A percentile compares a stretch with the other conserved stretches of the same genome.
phyloP scores from a whole-genome alignment of 495 filamentous ascomycete species.

The Penicillium paradoxum region DNA sequence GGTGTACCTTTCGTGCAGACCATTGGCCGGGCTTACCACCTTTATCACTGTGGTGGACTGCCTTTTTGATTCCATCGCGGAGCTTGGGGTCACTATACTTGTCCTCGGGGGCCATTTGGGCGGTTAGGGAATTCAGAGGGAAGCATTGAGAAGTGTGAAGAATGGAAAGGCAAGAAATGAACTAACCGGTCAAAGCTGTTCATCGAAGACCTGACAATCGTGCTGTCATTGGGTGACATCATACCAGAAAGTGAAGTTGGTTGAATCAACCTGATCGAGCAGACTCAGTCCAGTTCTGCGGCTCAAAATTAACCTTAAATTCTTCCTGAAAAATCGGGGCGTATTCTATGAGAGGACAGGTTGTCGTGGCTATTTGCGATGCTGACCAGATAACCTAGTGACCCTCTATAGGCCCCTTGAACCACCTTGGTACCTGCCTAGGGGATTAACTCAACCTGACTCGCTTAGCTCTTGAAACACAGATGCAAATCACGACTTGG shows the following conservation, averaged over 20 bases:
- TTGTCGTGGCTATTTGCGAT: too few species aligned
- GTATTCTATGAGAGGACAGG: too few species aligned
- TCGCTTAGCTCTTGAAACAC: too few species aligned
- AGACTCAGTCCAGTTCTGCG: neutral
- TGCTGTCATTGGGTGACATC: too few species aligned
- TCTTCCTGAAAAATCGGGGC: neutral
- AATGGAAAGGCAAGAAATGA: neutral
- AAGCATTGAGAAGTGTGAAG: neutral
- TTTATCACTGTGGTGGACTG: slow-evolving; percentile 43
- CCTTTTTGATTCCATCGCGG: slow-evolving; percentile 44
- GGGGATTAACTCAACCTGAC: too few species aligned
- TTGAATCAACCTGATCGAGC: too few species aligned
- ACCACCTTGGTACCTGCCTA: too few species aligned
- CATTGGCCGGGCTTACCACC: slow-evolving; percentile 48
- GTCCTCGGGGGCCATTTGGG: slow-evolving; percentile 41
- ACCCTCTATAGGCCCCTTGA: too few species aligned
- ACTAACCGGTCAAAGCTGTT: neutral
- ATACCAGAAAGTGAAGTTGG: too few species aligned
- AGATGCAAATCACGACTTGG: too few species aligned
- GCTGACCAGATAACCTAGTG: too few species aligned
- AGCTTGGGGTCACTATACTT: slow-evolving; percentile 48
- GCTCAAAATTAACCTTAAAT: neutral
- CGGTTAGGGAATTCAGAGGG: neutral
- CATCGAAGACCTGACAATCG: neutral
- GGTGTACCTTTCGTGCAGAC: slow-evolving; percentile 42